Evolutionary conservation across 495 filamentous ascomycete genomes (phyloP).

Genomic region (Trichoderma parareesei): DNA sequence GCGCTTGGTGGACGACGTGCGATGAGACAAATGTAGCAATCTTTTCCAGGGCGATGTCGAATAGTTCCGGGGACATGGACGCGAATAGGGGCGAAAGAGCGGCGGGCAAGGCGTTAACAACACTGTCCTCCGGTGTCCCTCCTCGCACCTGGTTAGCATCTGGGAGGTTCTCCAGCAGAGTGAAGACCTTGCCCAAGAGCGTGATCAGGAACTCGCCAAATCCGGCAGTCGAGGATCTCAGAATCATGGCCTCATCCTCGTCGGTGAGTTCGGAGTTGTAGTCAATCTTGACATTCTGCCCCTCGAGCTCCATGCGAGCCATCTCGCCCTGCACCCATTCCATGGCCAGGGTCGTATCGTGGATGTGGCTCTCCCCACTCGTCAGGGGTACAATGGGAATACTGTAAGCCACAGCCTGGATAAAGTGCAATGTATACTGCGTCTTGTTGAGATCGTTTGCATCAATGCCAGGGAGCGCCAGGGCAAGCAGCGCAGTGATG

Average conservation of each 20-base stretch:
- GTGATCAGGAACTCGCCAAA: slow-evolving; percentile 87
- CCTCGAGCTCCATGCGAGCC: slow-evolving; percentile 87
- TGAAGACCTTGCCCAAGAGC: slow-evolving; percentile 90
- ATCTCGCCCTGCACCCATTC: slow-evolving; percentile 92
- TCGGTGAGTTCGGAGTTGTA: slow-evolving; percentile 78
- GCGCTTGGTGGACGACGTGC: slow-evolving; percentile 94
- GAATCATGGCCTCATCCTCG: slow-evolving; percentile 78
- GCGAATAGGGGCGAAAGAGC: slow-evolving; percentile 87
- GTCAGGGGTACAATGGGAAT: slow-evolving; percentile 86
- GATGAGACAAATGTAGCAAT: slow-evolving; percentile 86
- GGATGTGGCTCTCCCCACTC: slow-evolving; percentile 56
- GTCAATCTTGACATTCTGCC: slow-evolving; percentile 72
- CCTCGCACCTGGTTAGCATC: slow-evolving; percentile 79
- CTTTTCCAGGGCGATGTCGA: slow-evolving; percentile 84
- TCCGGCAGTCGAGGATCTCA: slow-evolving; percentile 91
- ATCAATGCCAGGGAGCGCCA: slow-evolving; percentile 92
- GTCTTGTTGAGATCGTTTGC: slow-evolving; percentile 98
- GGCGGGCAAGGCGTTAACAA: slow-evolving; percentile 91
- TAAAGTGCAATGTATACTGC: slow-evolving; percentile 84
- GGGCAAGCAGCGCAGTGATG: slow-evolving; percentile 81
- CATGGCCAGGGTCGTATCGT: slow-evolving; percentile 71
- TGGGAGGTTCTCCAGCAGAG: slow-evolving; percentile 87
- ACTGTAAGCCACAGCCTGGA: slow-evolving; percentile 89
- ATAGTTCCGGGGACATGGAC: slow-evolving; percentile 86
- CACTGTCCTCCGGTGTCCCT: slow-evolving; percentile 90